phyloP scores from a whole-genome alignment of 768 basidiomycete genomes.

The Lactarius hatsudake region DNA sequence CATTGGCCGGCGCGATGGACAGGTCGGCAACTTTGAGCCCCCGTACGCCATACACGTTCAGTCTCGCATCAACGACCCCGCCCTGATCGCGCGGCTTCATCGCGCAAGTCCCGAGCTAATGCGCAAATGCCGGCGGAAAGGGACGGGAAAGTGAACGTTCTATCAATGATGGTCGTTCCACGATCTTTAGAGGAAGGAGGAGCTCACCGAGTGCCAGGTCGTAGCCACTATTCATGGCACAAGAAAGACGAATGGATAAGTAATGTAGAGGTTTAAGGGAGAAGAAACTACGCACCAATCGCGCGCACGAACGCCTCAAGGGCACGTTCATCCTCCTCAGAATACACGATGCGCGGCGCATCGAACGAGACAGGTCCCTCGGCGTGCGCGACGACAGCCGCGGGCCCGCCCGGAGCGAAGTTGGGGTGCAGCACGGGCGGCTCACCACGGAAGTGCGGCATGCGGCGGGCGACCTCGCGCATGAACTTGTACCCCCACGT shows the following conservation, averaged over 20 bases:
- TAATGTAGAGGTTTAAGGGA: too few relatives aligned
- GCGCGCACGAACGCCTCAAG: slow-evolving; percentile 32
- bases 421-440: slow-evolving; percentile 31
- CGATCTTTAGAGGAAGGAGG: not conserved
- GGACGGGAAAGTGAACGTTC: not conserved
- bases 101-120: slow-evolving; percentile 56
- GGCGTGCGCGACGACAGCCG: slow-evolving; percentile 21
- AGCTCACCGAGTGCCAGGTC: slow-evolving; percentile 36
- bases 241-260: not conserved
- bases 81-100: slow-evolving; percentile 58
- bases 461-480: slow-evolving; percentile 53
- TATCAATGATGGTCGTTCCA: not conserved
- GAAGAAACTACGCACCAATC: too few relatives aligned
- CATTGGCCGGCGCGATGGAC: slow-evolving; percentile 40
- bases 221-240: slow-evolving; percentile 29
- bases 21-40: slow-evolving; percentile 54
- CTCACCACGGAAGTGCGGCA: slow-evolving; percentile 40
- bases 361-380: slow-evolving; percentile 30
- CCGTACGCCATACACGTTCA: slow-evolving; percentile 59
- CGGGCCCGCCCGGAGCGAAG: slow-evolving; percentile 35
- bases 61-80: slow-evolving; percentile 56
- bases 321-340: slow-evolving; percentile 30
- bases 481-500: slow-evolving; percentile 52
- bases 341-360: slow-evolving; percentile 30
- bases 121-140: not conserved